Evolutionary conservation across 1,139 yeast species (phyloP).

Genomic region (Yamadazyma blattariae): DNA sequence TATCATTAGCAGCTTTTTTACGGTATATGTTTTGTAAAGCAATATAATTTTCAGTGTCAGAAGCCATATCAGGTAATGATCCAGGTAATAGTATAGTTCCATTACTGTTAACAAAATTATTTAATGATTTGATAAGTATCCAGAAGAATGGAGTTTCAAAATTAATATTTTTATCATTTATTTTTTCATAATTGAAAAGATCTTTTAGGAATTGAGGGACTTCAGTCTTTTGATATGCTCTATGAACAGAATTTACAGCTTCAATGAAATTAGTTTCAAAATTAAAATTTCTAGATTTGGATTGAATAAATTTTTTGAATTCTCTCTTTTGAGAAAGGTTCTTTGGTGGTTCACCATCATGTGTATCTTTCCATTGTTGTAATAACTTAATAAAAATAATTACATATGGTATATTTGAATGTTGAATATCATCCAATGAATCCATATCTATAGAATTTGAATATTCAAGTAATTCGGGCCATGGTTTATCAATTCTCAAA

Average conservation of each 20-base stretch:
- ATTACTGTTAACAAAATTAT: constrained; percentile 44
- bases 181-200: constrained; percentile 14
- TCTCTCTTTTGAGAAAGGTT: constrained; percentile 45
- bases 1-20: constrained; percentile 55
- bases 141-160: constrained; percentile 47
- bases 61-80: constrained; percentile 83
- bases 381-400: constrained; percentile 61
- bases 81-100: constrained; percentile 68
- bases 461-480: constrained; percentile 64
- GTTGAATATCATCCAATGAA: constrained; percentile 45
- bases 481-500: constrained; percentile 68
- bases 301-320: constrained; percentile 41
- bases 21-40: constrained; percentile 56
- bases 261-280: constrained; percentile 67
- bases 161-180: constrained; percentile 15
- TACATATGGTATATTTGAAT: constrained; percentile 73
- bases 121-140: constrained; percentile 58
- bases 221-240: constrained; percentile 44
- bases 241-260: constrained; percentile 55
- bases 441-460: constrained; percentile 51
- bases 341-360: constrained; percentile 37
- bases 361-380: constrained; percentile 38
- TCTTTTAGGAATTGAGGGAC: constrained; percentile 28
- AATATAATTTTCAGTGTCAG: constrained; percentile 65
- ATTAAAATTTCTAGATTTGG: constrained; percentile 33